These are phyloP conservation scores for Xylona heveae DNA, from an alignment of 495 filamentous ascomycete genomes.

Conservation along the genomic window DNA sequence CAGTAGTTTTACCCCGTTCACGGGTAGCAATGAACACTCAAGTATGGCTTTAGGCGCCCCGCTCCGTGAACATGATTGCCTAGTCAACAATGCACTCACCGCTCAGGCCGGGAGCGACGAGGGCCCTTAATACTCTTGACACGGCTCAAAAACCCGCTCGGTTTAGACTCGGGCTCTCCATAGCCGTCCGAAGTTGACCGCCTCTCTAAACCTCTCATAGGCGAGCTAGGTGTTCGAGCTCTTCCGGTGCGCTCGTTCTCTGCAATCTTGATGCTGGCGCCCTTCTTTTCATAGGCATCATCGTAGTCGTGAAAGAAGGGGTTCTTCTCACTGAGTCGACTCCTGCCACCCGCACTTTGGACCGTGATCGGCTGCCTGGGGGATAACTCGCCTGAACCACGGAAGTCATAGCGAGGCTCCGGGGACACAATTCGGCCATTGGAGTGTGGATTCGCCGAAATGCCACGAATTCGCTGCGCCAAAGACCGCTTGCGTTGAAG, in stretches of 20 bases:
- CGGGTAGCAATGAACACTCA: no score
- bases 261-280: slow-evolving; percentile 30
- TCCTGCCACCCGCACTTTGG: slow-evolving; percentile 15
- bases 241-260: slow-evolving; percentile 27
- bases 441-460: slow-evolving; percentile 31
- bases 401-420: slow-evolving; percentile 1
- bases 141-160: slow-evolving; percentile 54
- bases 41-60: no score
- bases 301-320: slow-evolving; percentile 81
- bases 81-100: neutral
- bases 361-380: slow-evolving; percentile 15
- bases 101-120: slow-evolving; percentile 11
- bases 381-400: slow-evolving; percentile 15
- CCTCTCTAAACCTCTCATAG: slow-evolving; percentile 41
- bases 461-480: slow-evolving; percentile 61
- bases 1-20: no score
- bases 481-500: slow-evolving; percentile 82
- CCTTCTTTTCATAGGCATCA: slow-evolving; percentile 49
- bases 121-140: slow-evolving; percentile 64
- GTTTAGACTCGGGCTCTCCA: slow-evolving; percentile 17
- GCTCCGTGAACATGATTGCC: neutral
- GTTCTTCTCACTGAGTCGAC: slow-evolving; percentile 36
- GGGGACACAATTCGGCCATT: slow-evolving; percentile 28
- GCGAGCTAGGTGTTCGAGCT: slow-evolving; percentile 37
- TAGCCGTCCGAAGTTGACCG: slow-evolving; percentile 45